phyloP scores from a whole-genome alignment of 2,329 filamentous ascomycete species.

The Penicillium aurantiogriseum region DNA sequence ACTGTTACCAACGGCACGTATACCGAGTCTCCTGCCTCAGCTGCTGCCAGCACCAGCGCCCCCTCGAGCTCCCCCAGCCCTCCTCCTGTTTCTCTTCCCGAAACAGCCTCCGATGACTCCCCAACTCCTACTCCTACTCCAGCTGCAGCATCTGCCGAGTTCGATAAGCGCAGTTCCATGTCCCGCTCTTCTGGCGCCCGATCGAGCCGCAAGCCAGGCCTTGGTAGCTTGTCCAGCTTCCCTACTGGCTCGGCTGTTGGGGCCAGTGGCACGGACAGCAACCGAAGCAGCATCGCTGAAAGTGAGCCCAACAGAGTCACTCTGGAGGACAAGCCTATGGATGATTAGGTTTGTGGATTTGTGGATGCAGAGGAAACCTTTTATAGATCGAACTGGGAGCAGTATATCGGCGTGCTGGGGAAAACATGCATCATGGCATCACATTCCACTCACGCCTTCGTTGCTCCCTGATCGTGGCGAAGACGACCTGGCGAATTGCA shows the following conservation, averaged over 20 bases:
- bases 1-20: slow-evolving; percentile 45
- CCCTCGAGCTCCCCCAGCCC: slow-evolving; percentile 29
- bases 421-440: background rate
- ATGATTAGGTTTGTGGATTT: slow-evolving; percentile 52
- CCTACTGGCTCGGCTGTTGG: slow-evolving; percentile 21
- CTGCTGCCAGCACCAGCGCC: slow-evolving; percentile 23
- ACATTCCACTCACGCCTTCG: background rate
- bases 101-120: slow-evolving; percentile 34
- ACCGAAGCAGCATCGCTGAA: slow-evolving; percentile 37
- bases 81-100: slow-evolving; percentile 31
- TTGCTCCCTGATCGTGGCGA: background rate
- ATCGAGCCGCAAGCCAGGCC: slow-evolving; percentile 50
- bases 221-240: slow-evolving; percentile 43
- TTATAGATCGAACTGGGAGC: slow-evolving; percentile 1
- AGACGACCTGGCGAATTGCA: slow-evolving; percentile 2
- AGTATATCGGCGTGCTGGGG: background rate
- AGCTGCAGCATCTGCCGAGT: slow-evolving; percentile 25
- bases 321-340: slow-evolving; percentile 74
- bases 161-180: slow-evolving; percentile 66
- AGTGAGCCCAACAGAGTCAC: slow-evolving; percentile 57
- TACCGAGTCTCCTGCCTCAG: slow-evolving; percentile 31
- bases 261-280: slow-evolving; percentile 31
- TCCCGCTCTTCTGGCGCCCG: slow-evolving; percentile 50
- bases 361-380: background rate
- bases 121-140: slow-evolving; percentile 36